These are phyloP conservation scores for Teratosphaeria zuluensis DNA, from an alignment of 2,329 filamentous ascomycete species.

Conservation along the genomic window DNA sequence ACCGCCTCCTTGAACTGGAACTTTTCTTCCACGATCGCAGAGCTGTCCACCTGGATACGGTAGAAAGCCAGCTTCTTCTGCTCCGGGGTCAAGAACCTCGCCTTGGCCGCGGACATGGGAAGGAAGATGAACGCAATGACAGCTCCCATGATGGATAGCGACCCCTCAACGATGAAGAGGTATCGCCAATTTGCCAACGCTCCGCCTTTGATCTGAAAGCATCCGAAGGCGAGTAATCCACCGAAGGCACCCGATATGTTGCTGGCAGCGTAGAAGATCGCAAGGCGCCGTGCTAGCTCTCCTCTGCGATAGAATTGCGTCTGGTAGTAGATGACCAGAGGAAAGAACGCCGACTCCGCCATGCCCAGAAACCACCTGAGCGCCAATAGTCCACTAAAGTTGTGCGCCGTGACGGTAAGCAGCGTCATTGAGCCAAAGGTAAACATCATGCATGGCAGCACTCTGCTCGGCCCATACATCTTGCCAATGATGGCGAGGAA, in stretches of 20 bases:
- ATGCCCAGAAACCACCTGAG: conserved; percentile 59
- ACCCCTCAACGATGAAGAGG: conserved; percentile 54
- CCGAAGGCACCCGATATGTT: conserved; percentile 63
- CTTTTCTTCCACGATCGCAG: conserved; percentile 50
- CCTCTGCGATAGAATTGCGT: conserved; percentile 58
- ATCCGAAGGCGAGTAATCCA: conserved; percentile 49
- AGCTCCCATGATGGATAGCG: conserved; percentile 48
- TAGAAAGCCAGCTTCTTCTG: conserved; percentile 61
- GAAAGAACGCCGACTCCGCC: conserved; percentile 58
- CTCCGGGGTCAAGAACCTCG: conserved; percentile 54
- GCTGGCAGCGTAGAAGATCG: conserved; percentile 65
- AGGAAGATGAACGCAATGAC: conserved; percentile 61
- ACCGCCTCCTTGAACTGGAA: conserved; percentile 45
- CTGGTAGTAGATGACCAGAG: conserved; percentile 55
- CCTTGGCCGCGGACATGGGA: conserved; percentile 53
- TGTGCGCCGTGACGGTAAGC: conserved; percentile 45
- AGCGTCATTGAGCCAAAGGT: conserved; percentile 57
- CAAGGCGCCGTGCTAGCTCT: conserved; percentile 60
- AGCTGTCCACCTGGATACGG: conserved; percentile 68
- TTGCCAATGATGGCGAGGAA: conserved; percentile 59
- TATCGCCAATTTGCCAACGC: conserved; percentile 49
- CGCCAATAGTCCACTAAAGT: conserved; percentile 58
- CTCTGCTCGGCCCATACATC: conserved; percentile 53
- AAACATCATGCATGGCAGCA: conserved; percentile 50
- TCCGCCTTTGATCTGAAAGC: conserved; percentile 48